phyloP scores from a whole-genome alignment of 2,329 filamentous ascomycete genomes.

The Teratosphaeria pseudoeucalypti region DNA sequence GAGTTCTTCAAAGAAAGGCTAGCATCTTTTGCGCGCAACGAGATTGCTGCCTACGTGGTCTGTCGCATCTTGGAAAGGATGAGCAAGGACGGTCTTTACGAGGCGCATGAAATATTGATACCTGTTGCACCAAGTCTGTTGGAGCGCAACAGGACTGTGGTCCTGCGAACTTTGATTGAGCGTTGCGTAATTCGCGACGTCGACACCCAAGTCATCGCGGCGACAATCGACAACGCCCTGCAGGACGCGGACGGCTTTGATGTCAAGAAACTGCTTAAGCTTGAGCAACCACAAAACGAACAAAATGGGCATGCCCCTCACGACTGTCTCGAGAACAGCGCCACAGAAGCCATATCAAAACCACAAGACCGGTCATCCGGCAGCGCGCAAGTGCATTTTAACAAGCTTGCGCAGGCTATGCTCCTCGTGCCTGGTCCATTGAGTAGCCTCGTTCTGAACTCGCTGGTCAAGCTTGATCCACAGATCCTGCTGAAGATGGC shows the following conservation, averaged over 20 bases:
- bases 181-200: constrained; percentile 61
- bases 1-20: constrained; percentile 72
- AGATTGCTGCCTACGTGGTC: constrained; percentile 79
- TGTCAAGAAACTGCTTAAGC: constrained; percentile 50
- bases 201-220: constrained; percentile 46
- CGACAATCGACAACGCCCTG: constrained; percentile 48
- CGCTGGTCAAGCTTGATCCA: constrained; percentile 42
- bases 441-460: constrained; percentile 59
- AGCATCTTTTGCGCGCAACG: constrained; percentile 72
- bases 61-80: constrained; percentile 73
- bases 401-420: constrained; percentile 73
- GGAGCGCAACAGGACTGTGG: constrained; percentile 62
- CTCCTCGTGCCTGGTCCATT: constrained; percentile 61
- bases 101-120: constrained; percentile 59
- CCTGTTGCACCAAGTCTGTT: constrained; percentile 65
- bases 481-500: constrained; percentile 50
- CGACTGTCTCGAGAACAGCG: constrained; percentile 8
- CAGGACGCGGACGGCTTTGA: constrained; percentile 39
- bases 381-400: constrained; percentile 44
- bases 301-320: constrained; percentile 7
- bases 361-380: constrained; percentile 13
- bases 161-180: constrained; percentile 74
- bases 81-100: constrained; percentile 72
- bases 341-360: constrained; percentile 6
- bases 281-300: constrained; percentile 32